Conservation (phyloP, 1,139 yeast species). For the Debaryomyces sp. region DNA sequence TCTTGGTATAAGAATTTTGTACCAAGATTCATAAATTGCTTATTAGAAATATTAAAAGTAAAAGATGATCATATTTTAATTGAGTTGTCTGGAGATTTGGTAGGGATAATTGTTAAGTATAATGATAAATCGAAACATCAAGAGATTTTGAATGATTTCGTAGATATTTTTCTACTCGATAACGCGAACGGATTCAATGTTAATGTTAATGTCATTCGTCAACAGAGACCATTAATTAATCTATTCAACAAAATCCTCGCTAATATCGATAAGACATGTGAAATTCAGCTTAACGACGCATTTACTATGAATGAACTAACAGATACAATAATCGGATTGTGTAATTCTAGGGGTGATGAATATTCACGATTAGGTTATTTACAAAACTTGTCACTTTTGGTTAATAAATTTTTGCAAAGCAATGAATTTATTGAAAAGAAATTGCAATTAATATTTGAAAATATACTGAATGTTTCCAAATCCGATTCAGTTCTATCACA, state of each 20-base stretch:
- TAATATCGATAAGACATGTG: slow-evolving; percentile 45
- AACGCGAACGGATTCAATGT: slow-evolving; percentile 12
- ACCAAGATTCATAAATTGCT: slow-evolving; percentile 29
- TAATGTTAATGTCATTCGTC: slow-evolving; percentile 23
- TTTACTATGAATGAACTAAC: slow-evolving; percentile 13
- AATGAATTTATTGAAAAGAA: slow-evolving; percentile 10
- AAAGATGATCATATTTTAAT: slow-evolving; percentile 19
- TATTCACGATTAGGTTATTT: slow-evolving; percentile 58
- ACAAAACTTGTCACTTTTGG: slow-evolving; percentile 56
- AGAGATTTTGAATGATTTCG: slow-evolving; percentile 35
- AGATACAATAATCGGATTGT: slow-evolving; percentile 19
- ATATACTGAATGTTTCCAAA: slow-evolving; percentile 6
- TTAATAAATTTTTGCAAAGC: slow-evolving; percentile 46
- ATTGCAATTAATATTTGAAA: slow-evolving; percentile 3
- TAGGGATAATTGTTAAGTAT: slow-evolving; percentile 41
- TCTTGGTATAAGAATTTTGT: slow-evolving; percentile 45
- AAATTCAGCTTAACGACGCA: slow-evolving; percentile 10
- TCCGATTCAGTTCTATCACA: slow-evolving; percentile 1
- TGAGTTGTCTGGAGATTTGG: slow-evolving; percentile 40
- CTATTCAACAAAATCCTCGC: slow-evolving; percentile 55
- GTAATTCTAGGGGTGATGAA: slow-evolving; percentile 19
- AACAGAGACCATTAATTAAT: slow-evolving; percentile 45
- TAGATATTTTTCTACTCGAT: slow-evolving; percentile 26
- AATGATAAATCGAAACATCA: slow-evolving; percentile 43
- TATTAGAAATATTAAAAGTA: slow-evolving; percentile 14